Base-by-base conservation (phyloP, 2,329 filamentous ascomycete species). In the Massarina eburnea region DNA sequence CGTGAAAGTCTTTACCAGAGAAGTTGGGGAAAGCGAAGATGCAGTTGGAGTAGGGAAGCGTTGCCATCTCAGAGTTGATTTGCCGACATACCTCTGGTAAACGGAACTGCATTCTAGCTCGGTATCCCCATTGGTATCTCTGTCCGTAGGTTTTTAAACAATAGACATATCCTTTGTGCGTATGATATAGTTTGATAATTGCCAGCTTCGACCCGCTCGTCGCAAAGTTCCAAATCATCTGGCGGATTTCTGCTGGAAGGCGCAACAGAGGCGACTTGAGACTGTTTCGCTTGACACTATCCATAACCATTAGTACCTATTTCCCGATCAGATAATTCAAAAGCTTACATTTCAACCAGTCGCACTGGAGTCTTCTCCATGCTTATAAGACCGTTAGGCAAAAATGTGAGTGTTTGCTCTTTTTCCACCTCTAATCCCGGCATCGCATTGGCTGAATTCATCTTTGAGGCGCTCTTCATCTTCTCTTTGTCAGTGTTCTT, bases 51-150 rank as follows among this genome's bases (percentile, higher is more conserved):
- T 54, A 57, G 39, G 33, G 38, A 1, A 52, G 32, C 10, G 39
- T 47, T 9, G 49, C 41, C 1, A 51, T 52, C 34, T 57, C 54
- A 10, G 21, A 18, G 34, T 57, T 49, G n/a, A 52, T 45, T 10
- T 46, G 44, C 9, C 54, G 54, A 21, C 51, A 51, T 14, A 49
- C 39, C 32, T 48, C 26, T 0, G 48, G 48, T 8, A 57, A 41
- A 29, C 38, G 40, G 35, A 52, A 55, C 1, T 41, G 30, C 24
- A 10, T 7, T 26, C 24, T 7, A 43, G 21, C n/a, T 29, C 27
- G 3, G 33, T 29, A 17, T 36, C 22, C 10, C 33, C 29, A 22
- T 30, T 39, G 21, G 10, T 18, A 9, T 12, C 29, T 30, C 35
- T 15, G 6, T 26, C 24, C 24, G 10, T 26, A 10, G 6, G 7